phyloP scores from a whole-genome alignment of 2,329 filamentous ascomycete genomes.

The Penicillium occitanis region DNA sequence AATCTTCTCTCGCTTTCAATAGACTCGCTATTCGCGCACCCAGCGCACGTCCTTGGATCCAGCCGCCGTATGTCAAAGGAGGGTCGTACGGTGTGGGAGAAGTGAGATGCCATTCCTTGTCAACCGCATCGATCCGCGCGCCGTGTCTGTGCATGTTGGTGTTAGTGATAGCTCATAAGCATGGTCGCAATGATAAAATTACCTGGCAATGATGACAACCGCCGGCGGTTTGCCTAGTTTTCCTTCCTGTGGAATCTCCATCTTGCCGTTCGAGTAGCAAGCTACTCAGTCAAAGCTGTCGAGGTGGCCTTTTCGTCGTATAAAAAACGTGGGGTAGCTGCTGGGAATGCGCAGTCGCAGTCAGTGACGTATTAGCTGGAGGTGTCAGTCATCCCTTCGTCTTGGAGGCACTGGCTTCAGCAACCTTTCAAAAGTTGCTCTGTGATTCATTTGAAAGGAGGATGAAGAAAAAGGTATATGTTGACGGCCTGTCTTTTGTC shows the following conservation, averaged over 20 bases:
- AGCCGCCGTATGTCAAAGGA: constrained; percentile 90
- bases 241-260: constrained; percentile 28
- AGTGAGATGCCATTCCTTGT: constrained; percentile 91
- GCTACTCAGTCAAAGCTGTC: background rate
- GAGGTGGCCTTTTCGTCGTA: background rate
- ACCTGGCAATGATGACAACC: constrained; percentile 47
- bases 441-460: background rate
- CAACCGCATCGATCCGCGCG: constrained; percentile 87
- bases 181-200: constrained; percentile 6
- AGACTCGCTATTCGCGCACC: constrained; percentile 81
- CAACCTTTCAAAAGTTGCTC: background rate
- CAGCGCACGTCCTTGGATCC: constrained; percentile 79
- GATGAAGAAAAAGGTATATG: background rate
- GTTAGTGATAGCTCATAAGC: background rate
- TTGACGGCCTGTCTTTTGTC: background rate
- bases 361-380: constrained; percentile 13
- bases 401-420: background rate
- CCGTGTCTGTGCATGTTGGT: constrained; percentile 65
- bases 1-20: constrained; percentile 51
- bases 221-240: constrained; percentile 36
- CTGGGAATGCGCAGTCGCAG: background rate
- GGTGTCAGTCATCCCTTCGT: background rate
- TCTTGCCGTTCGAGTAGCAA: background rate
- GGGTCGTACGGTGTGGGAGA: constrained; percentile 95
- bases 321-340: constrained; percentile 18